Evolutionary conservation across 345 rosid genomes (phyloP), one percentile per base, ranked within the genome.

Genomic region (Orychophragmus violaceus): DNA sequence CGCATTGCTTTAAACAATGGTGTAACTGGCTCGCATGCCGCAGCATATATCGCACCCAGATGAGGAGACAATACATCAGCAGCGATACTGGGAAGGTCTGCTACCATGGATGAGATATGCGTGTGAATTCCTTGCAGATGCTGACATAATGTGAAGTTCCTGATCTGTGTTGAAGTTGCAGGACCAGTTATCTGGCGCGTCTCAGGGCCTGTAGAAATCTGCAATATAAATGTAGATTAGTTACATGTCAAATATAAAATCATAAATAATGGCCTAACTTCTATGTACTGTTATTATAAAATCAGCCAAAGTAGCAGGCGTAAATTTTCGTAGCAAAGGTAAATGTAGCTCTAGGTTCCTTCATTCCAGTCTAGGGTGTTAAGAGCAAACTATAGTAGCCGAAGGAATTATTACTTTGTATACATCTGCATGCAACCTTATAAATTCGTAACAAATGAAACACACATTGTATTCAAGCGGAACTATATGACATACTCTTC

Each of bases 131-230:
- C 95, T 78, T 94, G 99, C 70, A 94, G 80, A 82, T 85, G 96
- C 76, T 88, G 95, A 71, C 89, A 88, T 66, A 94, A 79, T 18
- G 89, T 85, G 60, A 90, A 94, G 77, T 90, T 94, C 79, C 80
- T 85, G 80, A 87, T 61, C 69, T 94, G 97, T 42, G 97, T 93
- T 42, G 85, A 50, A 36, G 95, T 90, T 58, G 93, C 97, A 50
- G 95, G 87, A 65, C 84, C 96, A 13, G 81, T 70, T 35, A 94
- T 77, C 77, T 90, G 95, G 28, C 97, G 96, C 27, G 95, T 91
- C 79, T 94, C 97, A 22, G 85, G 93, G 73, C 99, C 97, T 30
- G 97, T 79, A 37, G 99, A 94, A 77, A 94, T 90, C 97, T 90
- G 95, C 45, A 69, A 85, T 64, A 59, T 23, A 61, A 46, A 73